phyloP scores from a whole-genome alignment of 2,329 filamentous ascomycete genomes.

The Helotiales sp. region DNA sequence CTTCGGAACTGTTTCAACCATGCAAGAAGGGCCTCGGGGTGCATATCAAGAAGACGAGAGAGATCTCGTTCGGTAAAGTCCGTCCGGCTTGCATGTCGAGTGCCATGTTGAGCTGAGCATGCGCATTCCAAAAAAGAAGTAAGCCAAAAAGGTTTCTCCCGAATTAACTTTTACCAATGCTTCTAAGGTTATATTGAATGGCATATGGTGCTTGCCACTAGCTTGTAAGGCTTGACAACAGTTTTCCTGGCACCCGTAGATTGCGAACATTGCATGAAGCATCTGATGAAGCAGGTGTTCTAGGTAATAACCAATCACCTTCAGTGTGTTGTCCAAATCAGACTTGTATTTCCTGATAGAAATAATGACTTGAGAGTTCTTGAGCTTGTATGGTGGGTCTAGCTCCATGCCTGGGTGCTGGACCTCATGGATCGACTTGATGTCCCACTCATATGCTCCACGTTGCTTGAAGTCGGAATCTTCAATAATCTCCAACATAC shows the following conservation, averaged over 20 bases:
- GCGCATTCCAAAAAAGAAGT: not conserved
- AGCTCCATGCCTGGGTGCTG: not conserved
- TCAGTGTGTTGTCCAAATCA: not conserved
- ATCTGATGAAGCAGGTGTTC: constrained; percentile 1
- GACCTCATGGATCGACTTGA: too few species aligned
- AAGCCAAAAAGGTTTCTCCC: not conserved
- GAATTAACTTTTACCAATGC: not conserved
- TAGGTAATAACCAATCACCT: not conserved
- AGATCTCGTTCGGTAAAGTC: not conserved
- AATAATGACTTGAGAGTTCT: not conserved
- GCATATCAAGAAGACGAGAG: not conserved
- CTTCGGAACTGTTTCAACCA: not conserved
- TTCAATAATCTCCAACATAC: not conserved
- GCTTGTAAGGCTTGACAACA: not conserved
- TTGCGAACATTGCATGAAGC: not conserved
- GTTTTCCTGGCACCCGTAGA: not conserved
- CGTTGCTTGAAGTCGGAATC: too few species aligned
- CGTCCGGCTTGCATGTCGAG: not conserved
- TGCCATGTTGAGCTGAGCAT: not conserved
- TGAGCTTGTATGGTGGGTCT: not conserved
- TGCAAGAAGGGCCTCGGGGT: not conserved
- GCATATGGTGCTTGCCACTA: not conserved
- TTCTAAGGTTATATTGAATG: not conserved
- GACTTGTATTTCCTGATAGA: not conserved
- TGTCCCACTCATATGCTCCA: not conserved